phyloP scores from a whole-genome alignment of 495 filamentous ascomycete species.

The Neurospora sp. region DNA sequence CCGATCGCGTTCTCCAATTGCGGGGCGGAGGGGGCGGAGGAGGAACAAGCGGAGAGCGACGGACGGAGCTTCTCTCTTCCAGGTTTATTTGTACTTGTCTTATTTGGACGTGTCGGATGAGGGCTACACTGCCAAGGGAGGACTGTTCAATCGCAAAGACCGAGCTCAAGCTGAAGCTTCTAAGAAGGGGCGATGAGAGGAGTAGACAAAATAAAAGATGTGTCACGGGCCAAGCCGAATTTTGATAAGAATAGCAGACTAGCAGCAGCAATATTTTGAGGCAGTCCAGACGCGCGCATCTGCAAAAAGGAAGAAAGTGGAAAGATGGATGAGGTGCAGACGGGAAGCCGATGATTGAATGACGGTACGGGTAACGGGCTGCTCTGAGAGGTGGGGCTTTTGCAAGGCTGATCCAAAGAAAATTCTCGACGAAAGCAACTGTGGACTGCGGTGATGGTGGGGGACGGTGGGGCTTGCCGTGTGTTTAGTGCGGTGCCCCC shows the following conservation, averaged over 20 bases:
- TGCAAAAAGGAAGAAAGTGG: not conserved
- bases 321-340: not conserved
- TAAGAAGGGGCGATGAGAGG: not conserved
- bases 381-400: not conserved
- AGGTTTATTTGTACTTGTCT: not conserved
- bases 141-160: not conserved
- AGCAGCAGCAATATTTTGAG: not conserved
- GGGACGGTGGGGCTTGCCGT: not conserved
- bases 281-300: not conserved
- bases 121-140: not conserved
- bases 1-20: not conserved
- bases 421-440: not conserved
- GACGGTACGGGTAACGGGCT: not conserved
- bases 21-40: not conserved
- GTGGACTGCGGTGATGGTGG: not conserved
- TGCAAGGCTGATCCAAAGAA: conserved; percentile 6
- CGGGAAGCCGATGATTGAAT: not conserved
- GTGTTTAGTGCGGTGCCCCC: not conserved
- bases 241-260: not conserved
- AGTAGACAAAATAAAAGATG: not conserved
- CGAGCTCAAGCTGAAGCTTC: not conserved
- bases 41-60: not conserved
- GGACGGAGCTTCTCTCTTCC: not conserved
- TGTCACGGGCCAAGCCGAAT: not conserved
- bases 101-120: not conserved